Evolutionary conservation across 2,329 filamentous ascomycete species (phyloP).

Genomic region (Myrmaecium sp.): DNA sequence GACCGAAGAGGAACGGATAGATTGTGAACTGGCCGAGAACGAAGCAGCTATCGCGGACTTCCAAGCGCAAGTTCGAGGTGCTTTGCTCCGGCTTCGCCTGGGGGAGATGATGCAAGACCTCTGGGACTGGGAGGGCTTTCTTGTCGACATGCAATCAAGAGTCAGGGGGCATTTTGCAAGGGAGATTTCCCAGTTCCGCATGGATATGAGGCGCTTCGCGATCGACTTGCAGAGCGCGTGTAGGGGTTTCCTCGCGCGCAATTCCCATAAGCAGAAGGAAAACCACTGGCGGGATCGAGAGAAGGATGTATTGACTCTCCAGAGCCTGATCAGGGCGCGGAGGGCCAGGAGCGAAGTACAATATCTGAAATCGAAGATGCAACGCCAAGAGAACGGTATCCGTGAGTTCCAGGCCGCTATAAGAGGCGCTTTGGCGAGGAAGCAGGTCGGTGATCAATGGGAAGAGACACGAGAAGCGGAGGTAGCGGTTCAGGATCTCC

Average conservation of each 20-base stretch:
- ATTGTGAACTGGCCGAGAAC: slow-evolving; percentile 65
- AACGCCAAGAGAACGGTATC: slow-evolving; percentile 27
- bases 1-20: slow-evolving; percentile 75
- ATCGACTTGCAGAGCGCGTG: slow-evolving; percentile 61
- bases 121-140: slow-evolving; percentile 61
- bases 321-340: slow-evolving; percentile 60
- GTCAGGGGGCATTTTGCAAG: slow-evolving; percentile 78
- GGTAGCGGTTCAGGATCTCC: slow-evolving; percentile 35
- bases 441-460: slow-evolving; percentile 34
- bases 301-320: slow-evolving; percentile 56
- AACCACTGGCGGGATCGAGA: slow-evolving; percentile 54
- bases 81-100: slow-evolving; percentile 57
- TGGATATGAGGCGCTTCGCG: slow-evolving; percentile 71
- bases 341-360: slow-evolving; percentile 32
- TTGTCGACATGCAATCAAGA: slow-evolving; percentile 70
- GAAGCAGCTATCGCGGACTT: slow-evolving; percentile 58
- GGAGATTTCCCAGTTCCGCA: slow-evolving; percentile 65
- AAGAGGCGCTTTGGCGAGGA: slow-evolving; percentile 27
- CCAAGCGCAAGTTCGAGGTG: slow-evolving; percentile 74
- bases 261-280: slow-evolving; percentile 43
- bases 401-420: slow-evolving; percentile 41
- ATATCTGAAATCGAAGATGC: slow-evolving; percentile 29
- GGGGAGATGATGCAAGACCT: slow-evolving; percentile 73
- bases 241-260: slow-evolving; percentile 60
- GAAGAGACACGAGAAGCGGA: slow-evolving; percentile 46